Conservation (phyloP, 192 early-diverging fungal species). For the Anaeromyces robustus region DNA sequence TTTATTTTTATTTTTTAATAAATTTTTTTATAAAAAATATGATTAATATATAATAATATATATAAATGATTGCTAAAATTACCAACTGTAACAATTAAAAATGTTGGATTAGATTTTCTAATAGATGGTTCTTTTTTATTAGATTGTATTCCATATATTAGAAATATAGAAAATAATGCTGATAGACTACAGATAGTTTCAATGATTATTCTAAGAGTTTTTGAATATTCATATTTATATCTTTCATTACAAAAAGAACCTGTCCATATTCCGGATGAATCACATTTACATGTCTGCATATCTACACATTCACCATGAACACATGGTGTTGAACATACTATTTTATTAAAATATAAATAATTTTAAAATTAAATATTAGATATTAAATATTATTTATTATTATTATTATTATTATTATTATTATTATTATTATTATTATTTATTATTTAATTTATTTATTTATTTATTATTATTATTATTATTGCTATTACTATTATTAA, state of each 20-base stretch:
- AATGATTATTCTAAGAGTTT: not conserved
- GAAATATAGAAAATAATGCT: not conserved
- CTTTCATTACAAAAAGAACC: not conserved
- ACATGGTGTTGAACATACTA: not conserved
- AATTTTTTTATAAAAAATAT: no score
- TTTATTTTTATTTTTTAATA: no score
- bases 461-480: no score
- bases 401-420: no score
- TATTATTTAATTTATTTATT: no score
- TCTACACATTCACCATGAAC: not conserved
- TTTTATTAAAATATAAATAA: no score
- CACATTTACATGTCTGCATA: not conserved
- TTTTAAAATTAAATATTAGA: no score
- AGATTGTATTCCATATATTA: not conserved
- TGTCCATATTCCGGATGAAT: not conserved
- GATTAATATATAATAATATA: no score
- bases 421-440: no score
- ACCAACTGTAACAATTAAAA: not conserved
- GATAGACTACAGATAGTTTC: not conserved
- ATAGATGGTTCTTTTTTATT: not conserved
- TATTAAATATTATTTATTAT: no score
- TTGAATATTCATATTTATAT: not conserved
- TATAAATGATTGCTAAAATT: no score
- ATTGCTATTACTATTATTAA: no score
- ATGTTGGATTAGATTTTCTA: not conserved